phyloP scores from a whole-genome alignment of 106 monocot genomes.

The Acorus gramineus region DNA sequence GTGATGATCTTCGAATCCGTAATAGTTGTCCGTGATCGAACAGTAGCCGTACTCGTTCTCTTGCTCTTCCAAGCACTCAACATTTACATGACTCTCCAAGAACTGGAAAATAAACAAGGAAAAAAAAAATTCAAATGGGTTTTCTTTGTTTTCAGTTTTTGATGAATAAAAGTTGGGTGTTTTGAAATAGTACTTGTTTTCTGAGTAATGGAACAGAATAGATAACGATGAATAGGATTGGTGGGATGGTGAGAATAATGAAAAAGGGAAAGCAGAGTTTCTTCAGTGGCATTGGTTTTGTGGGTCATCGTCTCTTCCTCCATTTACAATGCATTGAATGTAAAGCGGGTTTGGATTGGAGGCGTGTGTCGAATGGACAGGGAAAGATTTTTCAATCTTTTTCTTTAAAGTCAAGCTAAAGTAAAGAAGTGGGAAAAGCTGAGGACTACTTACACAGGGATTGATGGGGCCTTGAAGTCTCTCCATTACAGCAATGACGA shows the following conservation, averaged over 20 bases:
- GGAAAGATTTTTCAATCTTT: conserved; percentile 1
- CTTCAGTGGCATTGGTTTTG: too few species aligned
- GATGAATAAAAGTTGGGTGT: background rate
- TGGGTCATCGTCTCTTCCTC: too few species aligned
- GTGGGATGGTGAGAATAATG: too few species aligned
- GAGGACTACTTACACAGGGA: conserved; percentile 17
- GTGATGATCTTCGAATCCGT: conserved; percentile 1
- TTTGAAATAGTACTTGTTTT: too few species aligned
- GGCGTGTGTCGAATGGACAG: background rate
- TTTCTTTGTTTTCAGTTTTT: background rate
- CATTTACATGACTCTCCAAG: conserved; percentile 3
- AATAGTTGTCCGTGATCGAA: background rate
- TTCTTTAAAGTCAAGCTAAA: background rate
- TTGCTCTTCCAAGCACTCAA: background rate
- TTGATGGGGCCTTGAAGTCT: conserved; percentile 15
- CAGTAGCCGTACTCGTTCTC: background rate
- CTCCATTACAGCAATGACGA: conserved; percentile 12
- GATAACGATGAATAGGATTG: too few species aligned
- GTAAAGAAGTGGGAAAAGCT: background rate
- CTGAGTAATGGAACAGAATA: too few species aligned
- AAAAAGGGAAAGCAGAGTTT: too few species aligned
- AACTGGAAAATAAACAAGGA: background rate
- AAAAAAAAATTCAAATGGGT: background rate
- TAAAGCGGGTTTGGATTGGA: too few species aligned
- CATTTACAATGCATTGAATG: too few species aligned